Evolutionary conservation across 225 moss, liverwort and hornwort genomes (phyloP).

Genomic region (Polytrichum commune): DNA sequence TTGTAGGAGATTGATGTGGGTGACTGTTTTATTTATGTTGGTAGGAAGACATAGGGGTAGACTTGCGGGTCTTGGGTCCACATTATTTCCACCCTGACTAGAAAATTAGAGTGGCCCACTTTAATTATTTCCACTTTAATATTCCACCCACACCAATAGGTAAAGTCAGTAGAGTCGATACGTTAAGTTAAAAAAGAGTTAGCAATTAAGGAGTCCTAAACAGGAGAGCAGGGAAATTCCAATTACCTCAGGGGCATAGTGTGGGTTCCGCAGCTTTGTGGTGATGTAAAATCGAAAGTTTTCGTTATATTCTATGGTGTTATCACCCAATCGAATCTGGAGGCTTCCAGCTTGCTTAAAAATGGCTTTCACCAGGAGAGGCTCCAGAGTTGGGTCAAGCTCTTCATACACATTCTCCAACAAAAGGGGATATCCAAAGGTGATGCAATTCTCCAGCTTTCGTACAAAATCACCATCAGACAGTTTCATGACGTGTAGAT

Average conservation of each 20-base stretch:
- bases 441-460: slow-evolving; percentile 68
- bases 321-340: slow-evolving; percentile 66
- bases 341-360: slow-evolving; percentile 60
- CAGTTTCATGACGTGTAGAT: slow-evolving; percentile 69
- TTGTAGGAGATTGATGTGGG: no score
- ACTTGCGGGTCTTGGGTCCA: no score
- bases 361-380: slow-evolving; percentile 55
- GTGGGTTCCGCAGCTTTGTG: slow-evolving; percentile 70
- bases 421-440: slow-evolving; percentile 63
- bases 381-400: slow-evolving; percentile 72
- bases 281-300: slow-evolving; percentile 70
- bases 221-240: neutral
- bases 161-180: no score
- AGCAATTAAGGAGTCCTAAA: no score
- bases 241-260: slow-evolving; percentile 68
- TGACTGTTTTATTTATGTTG: no score
- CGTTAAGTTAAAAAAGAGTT: neutral
- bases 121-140: no score
- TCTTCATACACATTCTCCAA: slow-evolving; percentile 71
- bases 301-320: slow-evolving; percentile 67
- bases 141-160: no score
- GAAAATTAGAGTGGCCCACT: no score
- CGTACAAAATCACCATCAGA: slow-evolving; percentile 71
- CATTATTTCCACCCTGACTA: no score
- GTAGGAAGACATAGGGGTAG: no score